Percentiles rank a stretch among this genome's conserved stretches.
phyloP scores from a whole-genome alignment of 1,284 basidiomycete species.

The Melampsora abietis-canadensis region DNA sequence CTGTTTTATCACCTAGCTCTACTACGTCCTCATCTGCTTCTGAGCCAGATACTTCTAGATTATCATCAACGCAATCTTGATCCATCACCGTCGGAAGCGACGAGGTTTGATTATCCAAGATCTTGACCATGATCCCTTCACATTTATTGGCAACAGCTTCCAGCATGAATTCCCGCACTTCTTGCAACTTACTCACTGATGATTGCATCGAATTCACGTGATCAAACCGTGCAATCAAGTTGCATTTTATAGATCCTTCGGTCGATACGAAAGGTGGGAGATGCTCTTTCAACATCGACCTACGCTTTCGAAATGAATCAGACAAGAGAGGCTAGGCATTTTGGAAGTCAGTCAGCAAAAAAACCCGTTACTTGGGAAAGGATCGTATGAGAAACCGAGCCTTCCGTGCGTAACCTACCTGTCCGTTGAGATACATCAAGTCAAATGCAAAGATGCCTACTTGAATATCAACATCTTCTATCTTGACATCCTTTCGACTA shows the following conservation, averaged over 20 bases:
- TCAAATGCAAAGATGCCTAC: constrained; percentile 97
- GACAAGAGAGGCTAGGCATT: not conserved
- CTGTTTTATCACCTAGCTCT: too few relatives aligned
- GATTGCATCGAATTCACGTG: constrained; percentile 78
- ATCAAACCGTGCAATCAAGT: constrained; percentile 63
- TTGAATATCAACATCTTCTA: constrained; percentile 90
- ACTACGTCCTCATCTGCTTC: too few relatives aligned
- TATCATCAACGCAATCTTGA: constrained; percentile 44
- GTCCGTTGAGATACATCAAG: constrained; percentile 84
- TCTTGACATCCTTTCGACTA: constrained; percentile 94
- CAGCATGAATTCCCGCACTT: constrained; percentile 74
- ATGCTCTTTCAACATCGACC: constrained; percentile 51
- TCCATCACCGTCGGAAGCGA: too few relatives aligned
- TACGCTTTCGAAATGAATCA: constrained; percentile 52
- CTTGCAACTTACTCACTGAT: constrained; percentile 58
- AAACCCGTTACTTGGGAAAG: not conserved
- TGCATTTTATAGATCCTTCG: too few relatives aligned
- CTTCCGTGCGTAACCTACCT: too few relatives aligned
- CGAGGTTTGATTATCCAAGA: constrained; percentile 55
- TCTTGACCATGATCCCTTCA: constrained; percentile 92
- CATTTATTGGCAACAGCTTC: constrained; percentile 74
- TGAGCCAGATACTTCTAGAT: too few relatives aligned
- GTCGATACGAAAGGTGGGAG: too few relatives aligned
- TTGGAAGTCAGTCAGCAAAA: too few relatives aligned
- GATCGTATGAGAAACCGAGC: constrained; percentile 6